These are phyloP conservation scores for Aspergillus candidus DNA, from an alignment of 2,329 filamentous ascomycete species.

Conservation along the genomic window DNA sequence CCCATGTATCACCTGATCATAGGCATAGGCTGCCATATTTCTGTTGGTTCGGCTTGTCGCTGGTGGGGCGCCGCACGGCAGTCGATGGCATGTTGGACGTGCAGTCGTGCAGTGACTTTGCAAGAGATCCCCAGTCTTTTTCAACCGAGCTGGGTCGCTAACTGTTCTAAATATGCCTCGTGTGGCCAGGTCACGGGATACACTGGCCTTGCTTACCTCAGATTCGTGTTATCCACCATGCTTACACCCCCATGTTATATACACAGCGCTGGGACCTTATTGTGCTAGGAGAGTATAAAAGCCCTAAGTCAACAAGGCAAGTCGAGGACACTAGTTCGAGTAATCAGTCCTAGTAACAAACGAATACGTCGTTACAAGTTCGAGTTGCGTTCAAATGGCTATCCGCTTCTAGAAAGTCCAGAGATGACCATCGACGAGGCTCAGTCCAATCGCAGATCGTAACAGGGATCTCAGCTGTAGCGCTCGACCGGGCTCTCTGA, in stretches of 20 bases:
- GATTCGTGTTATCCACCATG: not conserved
- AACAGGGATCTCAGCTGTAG: slow-evolving; percentile 33
- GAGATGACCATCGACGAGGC: slow-evolving; percentile 26
- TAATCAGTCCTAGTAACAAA: slow-evolving; percentile 1
- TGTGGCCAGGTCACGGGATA: not conserved
- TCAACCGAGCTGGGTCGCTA: not conserved
- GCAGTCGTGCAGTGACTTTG: not conserved
- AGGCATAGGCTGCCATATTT: slow-evolving; percentile 7
- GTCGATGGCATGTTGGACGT: not conserved
- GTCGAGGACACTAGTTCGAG: slow-evolving; percentile 1
- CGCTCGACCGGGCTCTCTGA: slow-evolving; percentile 23
- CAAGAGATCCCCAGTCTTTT: slow-evolving; percentile 1
- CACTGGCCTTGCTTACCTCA: not conserved
- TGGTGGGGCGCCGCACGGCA: slow-evolving; percentile 4
- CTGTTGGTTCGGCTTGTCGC: slow-evolving; percentile 4
- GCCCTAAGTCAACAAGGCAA: not conserved
- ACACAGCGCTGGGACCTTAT: too few relatives aligned
- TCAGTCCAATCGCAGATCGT: slow-evolving; percentile 35
- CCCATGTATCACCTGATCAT: slow-evolving; percentile 8
- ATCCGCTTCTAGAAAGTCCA: slow-evolving; percentile 27
- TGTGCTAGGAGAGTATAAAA: too few relatives aligned
- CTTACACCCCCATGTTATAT: not conserved
- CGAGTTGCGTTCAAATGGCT: slow-evolving; percentile 14
- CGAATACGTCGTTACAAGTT: slow-evolving; percentile 15
- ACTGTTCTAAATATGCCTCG: not conserved